Evolutionary conservation across 305 asterid genomes (phyloP), one percentile per base, ranked within the genome.

Genomic region (Fraxinus floribunda): DNA sequence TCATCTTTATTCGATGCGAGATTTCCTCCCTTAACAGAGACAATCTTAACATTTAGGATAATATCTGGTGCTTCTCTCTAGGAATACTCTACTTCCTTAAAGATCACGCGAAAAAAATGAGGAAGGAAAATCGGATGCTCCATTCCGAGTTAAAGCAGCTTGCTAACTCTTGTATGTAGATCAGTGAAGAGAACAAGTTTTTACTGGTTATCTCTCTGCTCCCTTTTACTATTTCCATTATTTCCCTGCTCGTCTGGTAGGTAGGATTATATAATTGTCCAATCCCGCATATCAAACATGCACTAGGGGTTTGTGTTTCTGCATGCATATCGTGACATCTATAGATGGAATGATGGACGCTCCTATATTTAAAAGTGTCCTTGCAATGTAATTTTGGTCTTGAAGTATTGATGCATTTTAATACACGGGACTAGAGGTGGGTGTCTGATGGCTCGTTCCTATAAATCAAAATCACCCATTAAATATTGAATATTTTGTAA

Each of bases 201-300:
- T 75, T 88, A 79, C 38, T 87, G 90, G 94, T 89, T 35, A 64
- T n/a, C 52, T 71, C 34, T 77, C 85, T 32, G 10, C 34, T 62
- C 68, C 36, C 35, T 34, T 80, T 76, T 76, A 7, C 29, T 75
- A 18, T 39, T 57, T 77, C 79, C 49, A 20, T 78, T 80, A 80
- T 7, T 64, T 62, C 38, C 22, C 60, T 52, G 44, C 71, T 75
- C 38, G 30, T 7, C 75, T 29, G 32, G 15, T 55, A 36, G 64
- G 35, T 35, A 18, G 60, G 39, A 44, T 8, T 2, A 44, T 2
- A 32, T 35, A 1, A 35, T 8, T 46, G 20, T 49, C 62, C 8
- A 49, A 16, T 52, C 2, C 62, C 4, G 8, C 8, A 16, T 52
- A 16, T 52, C 62, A 60, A 60, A 60, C 70, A 20, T 60, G 29